phyloP scores from a whole-genome alignment of 2,329 filamentous ascomycete species.

The Cladorrhinum sp. region DNA sequence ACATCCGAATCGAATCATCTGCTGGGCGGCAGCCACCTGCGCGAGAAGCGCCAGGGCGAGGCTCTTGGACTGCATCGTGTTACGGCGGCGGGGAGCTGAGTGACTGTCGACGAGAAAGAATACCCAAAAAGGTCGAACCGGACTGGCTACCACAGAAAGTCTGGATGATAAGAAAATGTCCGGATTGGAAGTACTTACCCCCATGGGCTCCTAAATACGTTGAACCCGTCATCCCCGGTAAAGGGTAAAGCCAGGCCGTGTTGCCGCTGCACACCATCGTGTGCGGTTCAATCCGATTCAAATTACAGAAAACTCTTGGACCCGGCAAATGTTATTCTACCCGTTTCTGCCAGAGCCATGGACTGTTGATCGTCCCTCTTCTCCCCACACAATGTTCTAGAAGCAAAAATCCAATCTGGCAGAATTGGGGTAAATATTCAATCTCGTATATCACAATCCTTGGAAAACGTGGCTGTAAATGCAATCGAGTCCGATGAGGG shows the following conservation, averaged over 20 bases:
- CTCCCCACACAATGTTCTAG: neutral
- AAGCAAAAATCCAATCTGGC: neutral
- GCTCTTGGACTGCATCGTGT: conserved; percentile 15
- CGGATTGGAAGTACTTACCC: neutral
- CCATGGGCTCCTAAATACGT: conserved; percentile 8
- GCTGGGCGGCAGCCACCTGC: conserved; percentile 18
- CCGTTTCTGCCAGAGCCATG: neutral
- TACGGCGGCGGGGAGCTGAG: neutral
- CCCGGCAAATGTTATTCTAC: conserved; percentile 15
- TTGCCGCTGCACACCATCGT: conserved; percentile 13
- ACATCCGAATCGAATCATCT: conserved; percentile 32
- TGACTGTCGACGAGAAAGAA: no score
- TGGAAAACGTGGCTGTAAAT: neutral
- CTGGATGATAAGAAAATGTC: neutral
- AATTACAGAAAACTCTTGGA: conserved; percentile 2
- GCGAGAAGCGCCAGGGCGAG: conserved; percentile 15
- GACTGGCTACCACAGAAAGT: neutral
- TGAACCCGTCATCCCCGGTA: conserved; percentile 5
- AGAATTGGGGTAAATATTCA: conserved; percentile 3
- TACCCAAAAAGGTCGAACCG: no score
- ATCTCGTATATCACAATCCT: conserved; percentile 2
- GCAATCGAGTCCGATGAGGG: neutral
- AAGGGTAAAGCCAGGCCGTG: conserved; percentile 1
- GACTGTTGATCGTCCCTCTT: no score
- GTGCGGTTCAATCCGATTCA: conserved; percentile 3